Evolutionary conservation across 1,284 basidiomycete genomes (phyloP).

Genomic region (Golubevia pallescens): DNA sequence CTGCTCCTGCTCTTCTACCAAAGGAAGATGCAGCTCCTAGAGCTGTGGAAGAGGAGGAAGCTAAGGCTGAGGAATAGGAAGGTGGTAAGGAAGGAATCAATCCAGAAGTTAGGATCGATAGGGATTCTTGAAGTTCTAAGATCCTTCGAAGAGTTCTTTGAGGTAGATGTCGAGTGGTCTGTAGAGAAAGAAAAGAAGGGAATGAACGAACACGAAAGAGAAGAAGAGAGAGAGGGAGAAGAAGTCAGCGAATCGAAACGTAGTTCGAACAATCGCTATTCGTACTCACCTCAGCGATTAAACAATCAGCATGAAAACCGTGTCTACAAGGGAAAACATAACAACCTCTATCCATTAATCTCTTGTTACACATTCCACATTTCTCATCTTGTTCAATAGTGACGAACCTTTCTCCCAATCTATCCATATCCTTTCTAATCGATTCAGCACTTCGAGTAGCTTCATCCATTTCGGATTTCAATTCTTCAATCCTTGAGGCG

Average conservation of each 20-base stretch:
- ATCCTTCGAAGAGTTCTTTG: conserved; percentile 46
- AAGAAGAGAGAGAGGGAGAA: too few species aligned
- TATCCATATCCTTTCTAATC: conserved; percentile 88
- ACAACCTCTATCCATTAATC: conserved; percentile 85
- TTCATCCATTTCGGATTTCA: conserved; percentile 95
- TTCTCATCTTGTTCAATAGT: conserved; percentile 86
- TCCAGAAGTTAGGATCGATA: conserved; percentile 19
- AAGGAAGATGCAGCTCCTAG: neutral
- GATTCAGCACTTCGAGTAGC: conserved; percentile 88
- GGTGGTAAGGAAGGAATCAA: conserved; percentile 18
- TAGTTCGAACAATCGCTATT: too few species aligned
- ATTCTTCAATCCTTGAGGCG: conserved; percentile 83
- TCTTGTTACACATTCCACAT: conserved; percentile 79
- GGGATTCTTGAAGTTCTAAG: conserved; percentile 43
- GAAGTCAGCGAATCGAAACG: too few species aligned
- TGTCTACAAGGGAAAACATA: conserved; percentile 99
- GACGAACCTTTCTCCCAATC: conserved; percentile 87
- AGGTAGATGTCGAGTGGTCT: conserved; percentile 42
- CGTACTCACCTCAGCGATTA: too few species aligned
- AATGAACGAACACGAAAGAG: too few species aligned
- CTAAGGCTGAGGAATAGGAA: conserved; percentile 8
- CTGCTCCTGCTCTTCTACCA: conserved; percentile 1
- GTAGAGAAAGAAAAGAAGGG: neutral
- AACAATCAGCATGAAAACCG: conserved; percentile 69
- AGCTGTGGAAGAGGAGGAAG: conserved; percentile 3